These are phyloP conservation scores for Saccharata proteae DNA, from an alignment of 2,329 filamentous ascomycete genomes.

Conservation along the genomic window DNA sequence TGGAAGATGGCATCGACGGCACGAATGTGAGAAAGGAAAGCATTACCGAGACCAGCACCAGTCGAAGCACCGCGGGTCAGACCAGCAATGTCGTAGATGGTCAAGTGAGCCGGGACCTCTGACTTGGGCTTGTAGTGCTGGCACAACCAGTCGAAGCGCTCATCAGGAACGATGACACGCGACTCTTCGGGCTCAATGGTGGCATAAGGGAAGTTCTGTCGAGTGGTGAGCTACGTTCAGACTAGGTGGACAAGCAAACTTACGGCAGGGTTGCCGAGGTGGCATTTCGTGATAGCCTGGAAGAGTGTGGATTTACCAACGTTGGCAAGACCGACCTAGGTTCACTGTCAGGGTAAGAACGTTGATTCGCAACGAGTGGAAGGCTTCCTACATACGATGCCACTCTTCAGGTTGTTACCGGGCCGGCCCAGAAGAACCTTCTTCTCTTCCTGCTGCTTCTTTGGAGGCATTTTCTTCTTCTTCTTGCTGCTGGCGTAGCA, in stretches of 20 bases:
- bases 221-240: conserved; percentile 18
- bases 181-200: conserved; percentile 99
- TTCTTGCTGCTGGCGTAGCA: conserved; percentile 39
- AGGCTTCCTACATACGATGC: conserved; percentile 70
- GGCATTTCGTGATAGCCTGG: conserved; percentile 97
- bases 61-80: conserved; percentile 92
- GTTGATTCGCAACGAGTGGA: conserved; percentile 14
- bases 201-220: conserved; percentile 91
- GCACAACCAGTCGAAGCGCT: conserved; percentile 89
- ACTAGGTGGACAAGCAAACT: conserved; percentile 23
- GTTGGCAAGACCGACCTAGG: conserved; percentile 91
- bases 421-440: conserved; percentile 93
- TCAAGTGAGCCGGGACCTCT: conserved; percentile 89
- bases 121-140: conserved; percentile 98
- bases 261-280: conserved; percentile 92
- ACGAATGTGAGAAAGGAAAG: conserved; percentile 97
- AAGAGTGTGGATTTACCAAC: conserved; percentile 99
- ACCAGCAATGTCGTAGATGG: conserved; percentile 97
- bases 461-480: conserved; percentile 80
- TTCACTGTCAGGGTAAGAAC: conserved; percentile 31
- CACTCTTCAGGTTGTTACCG: conserved; percentile 97
- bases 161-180: conserved; percentile 91
- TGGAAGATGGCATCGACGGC: conserved; percentile 97
- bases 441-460: conserved; percentile 84
- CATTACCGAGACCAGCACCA: conserved; percentile 91